Evolutionary conservation across 495 filamentous ascomycete species (phyloP).

Genomic region (Penicillium pancosmium): DNA sequence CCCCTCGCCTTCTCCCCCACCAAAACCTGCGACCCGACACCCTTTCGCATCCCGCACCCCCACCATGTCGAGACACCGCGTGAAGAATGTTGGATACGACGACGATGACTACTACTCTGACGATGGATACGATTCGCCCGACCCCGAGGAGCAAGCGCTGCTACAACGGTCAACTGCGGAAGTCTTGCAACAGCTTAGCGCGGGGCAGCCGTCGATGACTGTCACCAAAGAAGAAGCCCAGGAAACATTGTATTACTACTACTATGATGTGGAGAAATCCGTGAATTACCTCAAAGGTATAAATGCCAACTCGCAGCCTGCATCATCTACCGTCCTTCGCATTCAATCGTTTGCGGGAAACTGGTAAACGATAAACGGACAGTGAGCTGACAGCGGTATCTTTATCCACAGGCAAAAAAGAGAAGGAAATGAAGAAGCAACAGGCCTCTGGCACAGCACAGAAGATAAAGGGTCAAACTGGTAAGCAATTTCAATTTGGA

Average conservation of each 20-base stretch:
- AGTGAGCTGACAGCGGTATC: background rate
- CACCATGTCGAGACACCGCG: constrained; percentile 49
- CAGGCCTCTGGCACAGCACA: constrained; percentile 39
- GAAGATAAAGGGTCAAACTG: constrained; percentile 38
- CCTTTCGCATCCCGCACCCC: constrained; percentile 13
- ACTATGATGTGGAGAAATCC: constrained; percentile 86
- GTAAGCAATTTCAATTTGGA: constrained; percentile 48
- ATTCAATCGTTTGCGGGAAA: background rate
- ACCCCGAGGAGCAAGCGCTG: constrained; percentile 48
- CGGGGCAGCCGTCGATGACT: constrained; percentile 43
- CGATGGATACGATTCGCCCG: constrained; percentile 46
- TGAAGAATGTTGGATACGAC: constrained; percentile 50
- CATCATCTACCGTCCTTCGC: background rate
- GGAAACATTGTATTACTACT: constrained; percentile 93
- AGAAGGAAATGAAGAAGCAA: constrained; percentile 45
- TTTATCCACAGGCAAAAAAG: constrained; percentile 40
- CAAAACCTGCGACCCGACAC: constrained; percentile 1
- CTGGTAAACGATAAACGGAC: background rate
- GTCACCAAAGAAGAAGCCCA: constrained; percentile 67
- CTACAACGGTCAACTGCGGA: constrained; percentile 42
- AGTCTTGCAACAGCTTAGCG: constrained; percentile 41
- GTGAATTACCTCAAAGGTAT: constrained; percentile 75
- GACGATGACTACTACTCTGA: constrained; percentile 47
- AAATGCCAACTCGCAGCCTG: too few relatives aligned
- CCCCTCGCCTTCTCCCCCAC: constrained; percentile 9